These are phyloP conservation scores for Backusella westeae DNA, from an alignment of 192 early-diverging fungal species.

Conservation along the genomic window DNA sequence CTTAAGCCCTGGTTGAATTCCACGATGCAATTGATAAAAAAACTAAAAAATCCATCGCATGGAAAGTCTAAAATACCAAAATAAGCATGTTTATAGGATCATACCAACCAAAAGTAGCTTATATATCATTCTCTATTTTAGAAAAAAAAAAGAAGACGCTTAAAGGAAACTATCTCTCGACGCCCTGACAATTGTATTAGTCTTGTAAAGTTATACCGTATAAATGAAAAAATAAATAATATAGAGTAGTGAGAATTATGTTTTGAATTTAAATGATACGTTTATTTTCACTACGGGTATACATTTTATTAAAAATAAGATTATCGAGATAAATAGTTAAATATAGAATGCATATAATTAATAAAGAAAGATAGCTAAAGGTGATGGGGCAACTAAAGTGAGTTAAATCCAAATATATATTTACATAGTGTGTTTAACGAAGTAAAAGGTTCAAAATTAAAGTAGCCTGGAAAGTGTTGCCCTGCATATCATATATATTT, in stretches of 20 bases:
- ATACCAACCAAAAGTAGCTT: background rate
- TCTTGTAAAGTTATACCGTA: background rate
- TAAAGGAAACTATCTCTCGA: no score
- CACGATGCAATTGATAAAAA: background rate
- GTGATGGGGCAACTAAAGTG: background rate
- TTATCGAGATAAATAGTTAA: background rate
- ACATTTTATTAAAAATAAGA: background rate
- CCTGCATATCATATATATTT: background rate
- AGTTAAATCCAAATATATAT: background rate
- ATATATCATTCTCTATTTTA: background rate
- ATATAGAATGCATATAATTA: conserved; percentile 3
- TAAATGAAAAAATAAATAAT: background rate
- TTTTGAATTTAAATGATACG: background rate
- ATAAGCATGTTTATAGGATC: background rate
- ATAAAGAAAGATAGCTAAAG: background rate
- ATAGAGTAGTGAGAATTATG: background rate
- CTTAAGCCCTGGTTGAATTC: background rate
- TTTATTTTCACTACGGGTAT: background rate
- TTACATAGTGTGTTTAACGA: background rate
- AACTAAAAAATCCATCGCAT: background rate
- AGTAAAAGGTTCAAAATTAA: background rate
- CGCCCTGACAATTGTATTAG: background rate
- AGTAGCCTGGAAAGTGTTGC: background rate
- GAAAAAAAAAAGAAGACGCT: background rate
- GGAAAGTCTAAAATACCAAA: background rate